Conservation (phyloP, 2,329 filamentous ascomycete genomes). For the Botrytis aclada region DNA sequence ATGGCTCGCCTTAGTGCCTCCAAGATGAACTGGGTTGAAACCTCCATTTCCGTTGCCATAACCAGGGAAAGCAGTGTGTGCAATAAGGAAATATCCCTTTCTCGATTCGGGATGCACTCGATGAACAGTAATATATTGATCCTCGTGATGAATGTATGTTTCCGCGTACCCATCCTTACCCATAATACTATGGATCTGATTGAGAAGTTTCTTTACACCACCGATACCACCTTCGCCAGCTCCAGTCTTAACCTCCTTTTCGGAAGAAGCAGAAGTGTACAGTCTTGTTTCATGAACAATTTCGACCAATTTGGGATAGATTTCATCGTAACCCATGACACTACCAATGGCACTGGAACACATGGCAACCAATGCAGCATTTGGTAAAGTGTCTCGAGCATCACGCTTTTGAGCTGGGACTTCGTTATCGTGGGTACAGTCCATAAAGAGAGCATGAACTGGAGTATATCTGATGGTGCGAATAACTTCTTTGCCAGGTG, state of each 20-base stretch:
- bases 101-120: conserved; percentile 87
- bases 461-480: conserved; percentile 82
- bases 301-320: conserved; percentile 91
- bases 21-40: conserved; percentile 75
- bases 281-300: conserved; percentile 83
- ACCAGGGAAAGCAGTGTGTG: conserved; percentile 92
- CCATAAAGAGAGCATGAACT: conserved; percentile 95
- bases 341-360: conserved; percentile 92
- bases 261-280: conserved; percentile 77
- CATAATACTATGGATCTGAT: conserved; percentile 94
- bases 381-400: conserved; percentile 88
- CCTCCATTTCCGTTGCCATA: conserved; percentile 81
- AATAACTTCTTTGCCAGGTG: conserved; percentile 50
- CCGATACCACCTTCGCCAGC: conserved; percentile 81
- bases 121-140: conserved; percentile 94
- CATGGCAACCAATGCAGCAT: conserved; percentile 92
- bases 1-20: conserved; percentile 79
- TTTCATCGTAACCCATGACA: conserved; percentile 96
- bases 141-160: conserved; percentile 94
- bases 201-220: conserved; percentile 85
- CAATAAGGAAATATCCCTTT: conserved; percentile 92
- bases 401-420: conserved; percentile 93
- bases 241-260: conserved; percentile 58
- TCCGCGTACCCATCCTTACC: conserved; percentile 92
- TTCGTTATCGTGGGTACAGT: conserved; percentile 98